A percentile compares a stretch with the other conserved stretches of the same genome.
Conservation (phyloP, 345 rosid genomes). For the Combretum micranthum region DNA sequence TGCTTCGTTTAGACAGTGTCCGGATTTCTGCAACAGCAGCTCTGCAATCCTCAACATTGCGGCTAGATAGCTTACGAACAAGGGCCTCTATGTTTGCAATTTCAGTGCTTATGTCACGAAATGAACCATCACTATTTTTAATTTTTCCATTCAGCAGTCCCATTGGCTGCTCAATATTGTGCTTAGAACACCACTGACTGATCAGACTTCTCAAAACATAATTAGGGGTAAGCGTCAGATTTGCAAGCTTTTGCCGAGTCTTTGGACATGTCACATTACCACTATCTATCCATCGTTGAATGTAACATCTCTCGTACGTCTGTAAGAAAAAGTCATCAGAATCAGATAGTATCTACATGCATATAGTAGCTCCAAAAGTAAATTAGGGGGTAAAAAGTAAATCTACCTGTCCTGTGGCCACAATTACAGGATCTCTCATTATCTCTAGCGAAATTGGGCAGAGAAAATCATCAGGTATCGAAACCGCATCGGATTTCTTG, state of each 20-base stretch:
- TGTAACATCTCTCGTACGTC: slow-evolving; percentile 94
- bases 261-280: slow-evolving; percentile 88
- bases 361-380: background rate
- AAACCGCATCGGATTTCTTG: slow-evolving; percentile 44
- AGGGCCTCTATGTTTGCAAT: slow-evolving; percentile 61
- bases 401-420: slow-evolving; percentile 87
- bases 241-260: slow-evolving; percentile 86
- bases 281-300: slow-evolving; percentile 93
- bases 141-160: slow-evolving; percentile 50
- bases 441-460: slow-evolving; percentile 89
- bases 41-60: slow-evolving; percentile 43
- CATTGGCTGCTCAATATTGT: slow-evolving; percentile 72
- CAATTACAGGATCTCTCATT: slow-evolving; percentile 96
- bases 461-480: slow-evolving; percentile 71
- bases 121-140: slow-evolving; percentile 57
- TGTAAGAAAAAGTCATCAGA: slow-evolving; percentile 27
- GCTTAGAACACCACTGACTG: slow-evolving; percentile 64
- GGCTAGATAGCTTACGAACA: slow-evolving; percentile 59
- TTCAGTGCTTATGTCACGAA: slow-evolving; percentile 55
- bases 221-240: slow-evolving; percentile 76
- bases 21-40: slow-evolving; percentile 68
- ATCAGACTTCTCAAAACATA: slow-evolving; percentile 82
- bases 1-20: slow-evolving; percentile 74
- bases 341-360: slow-evolving; percentile 1
- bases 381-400: background rate